A percentile compares a stretch with the other conserved stretches of the same genome.
These are phyloP conservation scores for Vitis hybrid DNA, from an alignment of 177 flowering plant genomes.

Conservation along the genomic window DNA sequence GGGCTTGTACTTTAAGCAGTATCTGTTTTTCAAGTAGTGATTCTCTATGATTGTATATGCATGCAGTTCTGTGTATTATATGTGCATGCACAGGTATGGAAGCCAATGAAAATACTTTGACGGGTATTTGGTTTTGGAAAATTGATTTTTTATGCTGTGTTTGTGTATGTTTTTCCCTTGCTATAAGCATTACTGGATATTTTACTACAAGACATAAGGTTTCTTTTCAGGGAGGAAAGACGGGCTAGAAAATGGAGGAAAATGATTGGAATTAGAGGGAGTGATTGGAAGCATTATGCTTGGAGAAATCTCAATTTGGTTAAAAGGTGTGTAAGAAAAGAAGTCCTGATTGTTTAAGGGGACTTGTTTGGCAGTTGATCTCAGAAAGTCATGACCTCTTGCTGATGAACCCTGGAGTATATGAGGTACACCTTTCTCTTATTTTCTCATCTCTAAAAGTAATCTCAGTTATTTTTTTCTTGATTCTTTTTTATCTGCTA, in stretches of 20 bases:
- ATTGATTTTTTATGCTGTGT: too few species aligned
- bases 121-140: too few species aligned
- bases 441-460: not conserved
- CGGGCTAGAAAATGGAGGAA: conserved; percentile 92
- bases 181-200: too few species aligned
- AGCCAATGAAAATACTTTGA: too few species aligned
- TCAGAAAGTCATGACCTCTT: conserved; percentile 96
- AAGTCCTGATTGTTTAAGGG: conserved; percentile 94
- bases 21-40: too few species aligned
- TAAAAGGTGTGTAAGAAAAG: conserved; percentile 77
- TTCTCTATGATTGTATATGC: too few species aligned
- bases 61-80: too few species aligned
- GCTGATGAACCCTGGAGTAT: conserved; percentile 94
- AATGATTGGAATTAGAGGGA: conserved; percentile 97
- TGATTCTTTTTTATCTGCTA: not conserved
- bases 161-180: too few species aligned
- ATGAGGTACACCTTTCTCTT: conserved; percentile 58
- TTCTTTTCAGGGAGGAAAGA: conserved; percentile 74
- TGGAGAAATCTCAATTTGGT: conserved; percentile 88
- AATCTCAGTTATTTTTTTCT: not conserved
- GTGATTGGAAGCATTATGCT: conserved; percentile 96
- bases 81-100: too few species aligned
- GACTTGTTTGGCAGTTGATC: conserved; percentile 97
- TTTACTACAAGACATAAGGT: not conserved
- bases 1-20: too few species aligned